Percentiles rank a stretch among this genome's conserved stretches.
Conservation (phyloP, 139 green algal genomes). For the Parachlorella kessleri region DNA sequence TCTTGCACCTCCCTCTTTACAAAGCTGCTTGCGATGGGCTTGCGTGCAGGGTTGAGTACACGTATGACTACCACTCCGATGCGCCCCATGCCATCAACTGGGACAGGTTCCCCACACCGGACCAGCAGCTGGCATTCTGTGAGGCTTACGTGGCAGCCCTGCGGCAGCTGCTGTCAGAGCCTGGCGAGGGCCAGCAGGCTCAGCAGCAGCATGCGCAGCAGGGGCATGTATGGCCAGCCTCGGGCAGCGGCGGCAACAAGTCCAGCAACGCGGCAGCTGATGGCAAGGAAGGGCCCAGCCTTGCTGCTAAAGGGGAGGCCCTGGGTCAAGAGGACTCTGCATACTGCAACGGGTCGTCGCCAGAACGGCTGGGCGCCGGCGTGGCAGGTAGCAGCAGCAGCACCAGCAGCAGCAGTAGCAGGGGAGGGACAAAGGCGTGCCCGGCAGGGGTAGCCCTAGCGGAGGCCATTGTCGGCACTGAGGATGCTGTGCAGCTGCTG, state of each 20-base stretch:
- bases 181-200: not conserved
- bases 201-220: not conserved
- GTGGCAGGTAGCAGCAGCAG: not conserved
- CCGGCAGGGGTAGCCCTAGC: not conserved
- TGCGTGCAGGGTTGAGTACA: not conserved
- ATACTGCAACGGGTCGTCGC: no score
- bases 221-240: no score
- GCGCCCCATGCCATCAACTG: slow-evolving; percentile 49
- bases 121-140: slow-evolving; percentile 40
- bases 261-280: no score
- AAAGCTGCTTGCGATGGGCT: no score
- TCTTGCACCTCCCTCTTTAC: no score
- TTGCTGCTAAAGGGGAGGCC: no score
- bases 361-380: not conserved
- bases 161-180: not conserved
- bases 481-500: not conserved
- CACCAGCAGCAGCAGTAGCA: not conserved
- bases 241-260: no score
- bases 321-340: no score
- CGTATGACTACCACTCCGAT: not conserved
- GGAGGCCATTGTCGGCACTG: not conserved
- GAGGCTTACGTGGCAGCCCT: slow-evolving; percentile 48
- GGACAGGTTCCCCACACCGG: slow-evolving; percentile 42
- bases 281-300: no score
- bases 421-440: no score